Evolutionary conservation across 768 basidiomycete genomes (phyloP).

Genomic region (Russula sp.): DNA sequence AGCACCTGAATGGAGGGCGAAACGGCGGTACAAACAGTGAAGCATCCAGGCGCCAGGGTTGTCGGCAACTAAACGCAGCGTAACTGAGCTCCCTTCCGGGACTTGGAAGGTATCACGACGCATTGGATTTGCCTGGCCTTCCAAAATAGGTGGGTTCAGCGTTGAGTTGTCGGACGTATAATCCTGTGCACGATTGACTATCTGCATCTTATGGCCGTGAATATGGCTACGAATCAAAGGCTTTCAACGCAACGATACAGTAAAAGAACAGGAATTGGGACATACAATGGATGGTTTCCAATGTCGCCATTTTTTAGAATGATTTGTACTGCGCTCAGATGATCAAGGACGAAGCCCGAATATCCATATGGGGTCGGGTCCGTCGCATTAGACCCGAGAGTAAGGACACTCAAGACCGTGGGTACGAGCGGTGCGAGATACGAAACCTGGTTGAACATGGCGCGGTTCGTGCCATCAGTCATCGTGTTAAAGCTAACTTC

Average conservation of each 20-base stretch:
- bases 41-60: conserved; percentile 92
- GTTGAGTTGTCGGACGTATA: conserved; percentile 69
- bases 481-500: conserved; percentile 80
- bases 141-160: conserved; percentile 76
- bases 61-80: conserved; percentile 78
- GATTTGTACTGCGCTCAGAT: conserved; percentile 74
- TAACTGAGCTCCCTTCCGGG: conserved; percentile 61
- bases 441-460: conserved; percentile 68
- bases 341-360: conserved; percentile 68
- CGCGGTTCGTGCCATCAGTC: conserved; percentile 80
- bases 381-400: conserved; percentile 72
- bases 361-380: conserved; percentile 73
- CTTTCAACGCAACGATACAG: background rate
- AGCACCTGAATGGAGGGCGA: background rate
- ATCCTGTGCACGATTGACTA: conserved; percentile 69
- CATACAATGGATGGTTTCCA: conserved; percentile 84
- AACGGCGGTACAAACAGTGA: conserved; percentile 54
- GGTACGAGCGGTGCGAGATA: conserved; percentile 73
- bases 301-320: conserved; percentile 68
- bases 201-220: conserved; percentile 84
- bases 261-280: conserved; percentile 27
- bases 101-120: conserved; percentile 88
- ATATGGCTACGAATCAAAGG: conserved; percentile 58
- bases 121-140: conserved; percentile 82
- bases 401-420: conserved; percentile 69